Conservation (phyloP, 2,329 filamentous ascomycete genomes). For the Phyllachora maydis region DNA sequence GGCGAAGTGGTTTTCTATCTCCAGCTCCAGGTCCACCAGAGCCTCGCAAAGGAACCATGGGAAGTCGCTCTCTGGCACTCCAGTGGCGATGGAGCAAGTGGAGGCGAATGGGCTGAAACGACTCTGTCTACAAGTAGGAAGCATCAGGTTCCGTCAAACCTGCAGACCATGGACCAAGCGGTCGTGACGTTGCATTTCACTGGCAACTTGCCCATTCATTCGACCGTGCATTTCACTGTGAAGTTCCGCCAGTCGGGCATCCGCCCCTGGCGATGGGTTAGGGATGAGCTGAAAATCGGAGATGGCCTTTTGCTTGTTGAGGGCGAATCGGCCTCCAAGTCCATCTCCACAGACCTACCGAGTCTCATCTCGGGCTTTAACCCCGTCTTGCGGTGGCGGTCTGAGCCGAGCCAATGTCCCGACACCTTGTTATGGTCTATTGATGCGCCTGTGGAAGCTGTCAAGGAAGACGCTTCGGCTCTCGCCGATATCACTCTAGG, state of each 20-base stretch:
- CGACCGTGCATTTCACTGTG: slow-evolving; percentile 43
- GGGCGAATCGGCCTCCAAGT: slow-evolving; percentile 8
- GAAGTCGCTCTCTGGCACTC: slow-evolving; percentile 58
- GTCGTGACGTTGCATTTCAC: slow-evolving; percentile 30
- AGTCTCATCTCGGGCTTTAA: slow-evolving; percentile 38
- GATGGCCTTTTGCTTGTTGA: slow-evolving; percentile 44
- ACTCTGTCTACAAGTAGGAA: slow-evolving; percentile 10
- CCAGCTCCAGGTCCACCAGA: slow-evolving; percentile 42
- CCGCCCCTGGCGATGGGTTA: slow-evolving; percentile 49
- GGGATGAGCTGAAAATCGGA: slow-evolving; percentile 36
- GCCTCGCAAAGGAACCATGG: slow-evolving; percentile 37
- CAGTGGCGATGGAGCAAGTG: no score
- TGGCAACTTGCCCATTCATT: slow-evolving; percentile 22
- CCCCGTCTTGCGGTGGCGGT: slow-evolving; percentile 28
- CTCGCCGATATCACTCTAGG: slow-evolving; percentile 38
- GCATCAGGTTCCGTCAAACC: slow-evolving; percentile 19
- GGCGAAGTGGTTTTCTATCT: slow-evolving; percentile 39
- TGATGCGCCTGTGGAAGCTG: slow-evolving; percentile 30
- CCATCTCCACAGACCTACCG: slow-evolving; percentile 19
- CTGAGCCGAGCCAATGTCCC: slow-evolving; percentile 42
- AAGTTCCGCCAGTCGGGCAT: slow-evolving; percentile 37
- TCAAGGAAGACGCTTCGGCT: slow-evolving; percentile 34
- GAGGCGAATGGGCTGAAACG: slow-evolving; percentile 31
- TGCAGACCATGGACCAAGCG: slow-evolving; percentile 20
- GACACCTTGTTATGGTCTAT: slow-evolving; percentile 53